Base-by-base conservation (phyloP, 2,329 filamentous ascomycete species). In the Arthrobotrys entomopaga region DNA sequence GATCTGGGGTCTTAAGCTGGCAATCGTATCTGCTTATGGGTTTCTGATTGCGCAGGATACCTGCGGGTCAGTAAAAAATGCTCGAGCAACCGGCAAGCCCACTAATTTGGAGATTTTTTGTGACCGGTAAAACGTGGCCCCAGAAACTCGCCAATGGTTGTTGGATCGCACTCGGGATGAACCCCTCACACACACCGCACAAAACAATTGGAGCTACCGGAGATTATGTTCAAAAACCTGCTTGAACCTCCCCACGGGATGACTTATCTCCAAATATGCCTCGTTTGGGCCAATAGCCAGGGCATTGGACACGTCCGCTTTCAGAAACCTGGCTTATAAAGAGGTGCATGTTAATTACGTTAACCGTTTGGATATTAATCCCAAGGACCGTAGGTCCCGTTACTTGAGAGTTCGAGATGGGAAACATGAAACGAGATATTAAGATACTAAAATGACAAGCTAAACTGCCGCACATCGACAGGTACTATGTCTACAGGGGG, bases 131-230 rank as follows among this genome's bases (percentile, higher is more conserved):
- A 61, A 69, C 65, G 49, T 69, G 56, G 56, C 56, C 56, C 65
- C 34, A 61, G 65, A 34, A 34, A 56, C 22, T 69, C 65, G 57
- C 65, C 65, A 69, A 61, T 46, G 40, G 60, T 24, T 49, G 54
- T n/a, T 52, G 65, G 54, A 69, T 69, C 65, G 65, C 65, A 69
- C 65, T 69, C 65, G 65, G 65, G 56, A 50, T 61, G 42, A 48
- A 61, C 49, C 29, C 56, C 65, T 61, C 52, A 54, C 43, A 16
- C 56, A 61, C 46, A 54, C 52, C 46, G 56, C 20, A 56, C 56
- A 61, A 60, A 67, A 69, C 65, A 43, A 69, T 59, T 59, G 65
- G 65, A 38, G 24, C 22, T 29, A 56, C 52, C 46, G 56, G 57
- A 61, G 49, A 61, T 60, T 58, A 49, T 61, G 56, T 15, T 60